Percentiles rank a stretch among this genome's conserved stretches.
Conservation (phyloP, 176 grass and related monocot genomes). For the Calamus simplicifolius region DNA sequence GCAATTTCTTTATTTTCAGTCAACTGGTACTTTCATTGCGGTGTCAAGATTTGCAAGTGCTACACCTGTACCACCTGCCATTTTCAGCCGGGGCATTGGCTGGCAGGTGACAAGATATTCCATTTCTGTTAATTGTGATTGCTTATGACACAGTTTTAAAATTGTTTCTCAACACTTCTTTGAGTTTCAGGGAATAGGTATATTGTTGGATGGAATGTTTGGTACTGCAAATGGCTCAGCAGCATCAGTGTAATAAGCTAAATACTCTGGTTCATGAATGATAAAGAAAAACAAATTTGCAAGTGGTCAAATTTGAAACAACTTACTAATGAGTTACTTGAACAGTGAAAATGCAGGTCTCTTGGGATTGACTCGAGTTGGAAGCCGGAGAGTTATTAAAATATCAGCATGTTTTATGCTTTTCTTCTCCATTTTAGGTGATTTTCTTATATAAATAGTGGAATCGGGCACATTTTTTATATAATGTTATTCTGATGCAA, state of each 20-base stretch:
- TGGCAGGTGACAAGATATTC: constrained; percentile 56
- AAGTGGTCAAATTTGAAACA: constrained; percentile 1
- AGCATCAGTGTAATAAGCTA: constrained; percentile 71
- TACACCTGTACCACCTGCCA: constrained; percentile 62
- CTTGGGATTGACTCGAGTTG: constrained; percentile 69
- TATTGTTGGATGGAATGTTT: constrained; percentile 73
- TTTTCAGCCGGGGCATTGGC: constrained; percentile 81
- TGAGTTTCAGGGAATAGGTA: constrained; percentile 72
- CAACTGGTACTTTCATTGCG: constrained; percentile 62
- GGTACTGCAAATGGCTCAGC: constrained; percentile 76
- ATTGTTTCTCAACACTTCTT: constrained; percentile 11
- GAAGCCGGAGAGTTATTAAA: constrained; percentile 75
- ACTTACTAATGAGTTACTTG: constrained; percentile 5
- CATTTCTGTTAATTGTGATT: no score
- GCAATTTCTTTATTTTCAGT: constrained; percentile 34
- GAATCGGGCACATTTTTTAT: no score
- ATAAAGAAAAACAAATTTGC: background rate
- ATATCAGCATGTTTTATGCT: constrained; percentile 88
- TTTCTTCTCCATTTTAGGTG: constrained; percentile 93
- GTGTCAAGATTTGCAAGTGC: constrained; percentile 70
- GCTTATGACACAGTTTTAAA: no score
- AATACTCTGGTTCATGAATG: background rate
- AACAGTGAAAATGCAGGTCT: constrained; percentile 88
- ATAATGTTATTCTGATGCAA: no score
- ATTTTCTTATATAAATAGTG: background rate